These are phyloP conservation scores for Scenedesmus sp. DNA, from an alignment of 163 green algal genomes.

Conservation along the genomic window DNA sequence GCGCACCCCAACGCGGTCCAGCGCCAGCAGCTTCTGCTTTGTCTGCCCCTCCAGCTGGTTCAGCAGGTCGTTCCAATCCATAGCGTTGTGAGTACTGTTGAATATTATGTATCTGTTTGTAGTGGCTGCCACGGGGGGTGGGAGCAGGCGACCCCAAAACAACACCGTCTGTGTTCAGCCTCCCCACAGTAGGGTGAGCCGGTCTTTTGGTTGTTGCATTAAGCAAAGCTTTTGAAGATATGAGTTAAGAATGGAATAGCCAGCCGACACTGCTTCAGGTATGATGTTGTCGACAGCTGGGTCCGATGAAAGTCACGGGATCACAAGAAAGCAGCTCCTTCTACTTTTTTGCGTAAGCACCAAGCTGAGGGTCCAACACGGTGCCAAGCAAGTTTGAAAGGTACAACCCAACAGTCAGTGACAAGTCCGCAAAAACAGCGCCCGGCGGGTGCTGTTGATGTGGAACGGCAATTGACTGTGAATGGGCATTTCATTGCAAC, in stretches of 20 bases:
- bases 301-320: background rate
- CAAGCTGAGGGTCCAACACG: background rate
- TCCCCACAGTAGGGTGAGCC: background rate
- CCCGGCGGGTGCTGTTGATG: no score
- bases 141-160: background rate
- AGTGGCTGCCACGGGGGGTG: background rate
- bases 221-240: background rate
- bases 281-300: background rate
- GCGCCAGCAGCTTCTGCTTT: constrained; percentile 39
- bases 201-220: background rate
- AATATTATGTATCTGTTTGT: background rate
- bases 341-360: background rate
- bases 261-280: background rate
- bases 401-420: background rate
- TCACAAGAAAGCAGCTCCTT: background rate
- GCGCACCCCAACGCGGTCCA: constrained; percentile 43
- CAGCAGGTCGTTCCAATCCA: constrained; percentile 29
- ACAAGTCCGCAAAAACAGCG: background rate
- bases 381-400: background rate
- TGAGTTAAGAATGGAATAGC: background rate
- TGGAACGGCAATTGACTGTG: no score
- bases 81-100: background rate
- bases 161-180: constrained; percentile 9
- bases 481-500: no score
- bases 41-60: constrained; percentile 33